Percentiles rank a stretch among this genome's conserved stretches.
Evolutionary conservation across 305 asterid genomes (phyloP).

Genomic region (Solanum chacoense): DNA sequence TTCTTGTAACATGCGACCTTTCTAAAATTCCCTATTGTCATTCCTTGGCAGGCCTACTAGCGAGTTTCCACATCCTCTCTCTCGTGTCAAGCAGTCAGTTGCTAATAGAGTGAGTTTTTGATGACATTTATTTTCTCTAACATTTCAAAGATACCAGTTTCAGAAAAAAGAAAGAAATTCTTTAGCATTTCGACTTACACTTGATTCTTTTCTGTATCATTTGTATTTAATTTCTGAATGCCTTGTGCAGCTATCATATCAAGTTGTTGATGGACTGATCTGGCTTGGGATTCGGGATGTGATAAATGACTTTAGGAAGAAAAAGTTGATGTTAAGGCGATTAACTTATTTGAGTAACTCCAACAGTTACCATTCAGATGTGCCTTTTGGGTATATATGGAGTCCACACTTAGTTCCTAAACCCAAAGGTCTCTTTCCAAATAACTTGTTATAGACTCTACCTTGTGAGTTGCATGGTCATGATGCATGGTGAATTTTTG

Average conservation of each 20-base stretch:
- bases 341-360: conserved; percentile 72
- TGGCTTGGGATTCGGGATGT: conserved; percentile 93
- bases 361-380: conserved; percentile 28
- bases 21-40: not conserved
- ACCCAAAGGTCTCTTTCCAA: conserved; percentile 55
- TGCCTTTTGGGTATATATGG: conserved; percentile 87
- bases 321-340: conserved; percentile 59
- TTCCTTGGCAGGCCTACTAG: conserved; percentile 60
- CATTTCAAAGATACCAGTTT: not conserved
- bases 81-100: conserved; percentile 79
- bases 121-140: not conserved
- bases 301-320: conserved; percentile 87
- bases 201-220: not conserved
- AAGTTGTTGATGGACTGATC: conserved; percentile 68
- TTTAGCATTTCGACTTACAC: not conserved
- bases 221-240: not conserved
- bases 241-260: conserved; percentile 66
- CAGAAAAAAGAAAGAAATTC: not conserved
- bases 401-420: conserved; percentile 93
- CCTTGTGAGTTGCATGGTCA: not conserved
- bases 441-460: not conserved
- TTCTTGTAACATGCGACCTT: not conserved
- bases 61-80: conserved; percentile 93
- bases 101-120: conserved; percentile 60
- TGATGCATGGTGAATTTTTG: not conserved